A percentile compares a stretch with the other conserved stretches of the same genome.
These are phyloP conservation scores for Lolium perenne DNA, from an alignment of 176 grass and related monocot genomes.

Conservation along the genomic window DNA sequence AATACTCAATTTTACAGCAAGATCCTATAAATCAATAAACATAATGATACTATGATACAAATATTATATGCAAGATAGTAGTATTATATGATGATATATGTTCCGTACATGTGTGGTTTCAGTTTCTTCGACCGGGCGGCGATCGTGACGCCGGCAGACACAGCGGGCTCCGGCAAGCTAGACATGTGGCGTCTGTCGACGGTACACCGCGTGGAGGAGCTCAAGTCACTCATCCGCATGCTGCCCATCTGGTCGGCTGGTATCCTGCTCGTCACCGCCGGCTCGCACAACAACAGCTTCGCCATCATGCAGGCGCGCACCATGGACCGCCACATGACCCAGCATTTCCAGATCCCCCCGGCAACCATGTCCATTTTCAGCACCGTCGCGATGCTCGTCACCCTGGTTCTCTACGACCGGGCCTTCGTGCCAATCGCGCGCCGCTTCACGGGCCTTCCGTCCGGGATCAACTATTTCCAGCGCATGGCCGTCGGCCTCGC, in stretches of 20 bases:
- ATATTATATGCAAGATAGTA: no score
- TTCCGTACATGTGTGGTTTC: background rate
- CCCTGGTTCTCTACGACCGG: slow-evolving; percentile 68
- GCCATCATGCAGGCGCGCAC: slow-evolving; percentile 64
- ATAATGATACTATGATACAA: no score
- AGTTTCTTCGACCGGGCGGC: slow-evolving; percentile 46
- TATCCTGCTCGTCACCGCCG: slow-evolving; percentile 38
- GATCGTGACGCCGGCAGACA: slow-evolving; percentile 47
- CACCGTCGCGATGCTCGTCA: slow-evolving; percentile 39
- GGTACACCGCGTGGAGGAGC: slow-evolving; percentile 54
- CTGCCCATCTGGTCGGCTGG: slow-evolving; percentile 67
- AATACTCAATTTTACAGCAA: no score
- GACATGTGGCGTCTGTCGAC: slow-evolving; percentile 65
- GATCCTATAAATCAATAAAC: no score
- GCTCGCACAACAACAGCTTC: slow-evolving; percentile 45
- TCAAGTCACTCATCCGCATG: no score
- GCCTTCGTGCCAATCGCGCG: slow-evolving; percentile 64
- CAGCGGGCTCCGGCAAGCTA: slow-evolving; percentile 26
- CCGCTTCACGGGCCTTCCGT: slow-evolving; percentile 53
- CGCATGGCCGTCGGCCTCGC: slow-evolving; percentile 70
- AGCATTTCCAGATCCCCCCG: slow-evolving; percentile 61
- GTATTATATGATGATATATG: no score
- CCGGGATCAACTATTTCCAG: slow-evolving; percentile 80
- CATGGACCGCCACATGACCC: slow-evolving; percentile 66
- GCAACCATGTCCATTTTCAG: slow-evolving; percentile 69